A percentile compares a stretch with the other conserved stretches of the same genome.
Evolutionary conservation across 495 filamentous ascomycete species (phyloP).

Genomic region (Endocarpon pusillum): DNA sequence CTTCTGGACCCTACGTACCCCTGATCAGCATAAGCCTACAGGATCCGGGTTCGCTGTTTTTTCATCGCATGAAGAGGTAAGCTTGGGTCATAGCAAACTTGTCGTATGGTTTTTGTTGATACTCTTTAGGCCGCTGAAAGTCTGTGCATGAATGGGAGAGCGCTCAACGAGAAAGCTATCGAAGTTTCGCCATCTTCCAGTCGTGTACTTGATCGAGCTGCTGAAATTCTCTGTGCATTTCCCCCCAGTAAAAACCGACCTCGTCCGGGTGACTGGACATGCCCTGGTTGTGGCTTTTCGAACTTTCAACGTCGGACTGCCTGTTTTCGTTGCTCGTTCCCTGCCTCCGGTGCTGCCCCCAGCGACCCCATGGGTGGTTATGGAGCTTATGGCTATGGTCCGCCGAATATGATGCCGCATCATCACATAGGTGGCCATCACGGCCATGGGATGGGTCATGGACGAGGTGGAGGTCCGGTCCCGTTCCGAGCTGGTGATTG

Average conservation of each 20-base stretch:
- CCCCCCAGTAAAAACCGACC: constrained; percentile 96
- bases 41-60: constrained; percentile 96
- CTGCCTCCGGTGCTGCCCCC: constrained; percentile 66
- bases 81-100: constrained; percentile 15
- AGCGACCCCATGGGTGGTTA: constrained; percentile 57
- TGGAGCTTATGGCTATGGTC: constrained; percentile 54
- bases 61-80: constrained; percentile 96
- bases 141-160: constrained; percentile 96
- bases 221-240: constrained; percentile 89
- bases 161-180: constrained; percentile 95
- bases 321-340: constrained; percentile 97
- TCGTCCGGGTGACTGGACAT: constrained; percentile 95
- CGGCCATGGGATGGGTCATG: constrained; percentile 54
- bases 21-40: constrained; percentile 96
- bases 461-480: constrained; percentile 64
- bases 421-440: constrained; percentile 67
- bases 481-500: constrained; percentile 97
- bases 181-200: constrained; percentile 95
- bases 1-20: constrained; percentile 95
- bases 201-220: constrained; percentile 83
- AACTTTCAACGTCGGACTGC: constrained; percentile 96
- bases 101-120: constrained; percentile 5
- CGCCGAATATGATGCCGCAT: constrained; percentile 64
- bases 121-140: constrained; percentile 68
- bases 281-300: constrained; percentile 67